Evolutionary conservation across 108 stramenopile species (phyloP), one percentile per base, ranked within the genome.

Genomic region (Cylindrotheca closterium): DNA sequence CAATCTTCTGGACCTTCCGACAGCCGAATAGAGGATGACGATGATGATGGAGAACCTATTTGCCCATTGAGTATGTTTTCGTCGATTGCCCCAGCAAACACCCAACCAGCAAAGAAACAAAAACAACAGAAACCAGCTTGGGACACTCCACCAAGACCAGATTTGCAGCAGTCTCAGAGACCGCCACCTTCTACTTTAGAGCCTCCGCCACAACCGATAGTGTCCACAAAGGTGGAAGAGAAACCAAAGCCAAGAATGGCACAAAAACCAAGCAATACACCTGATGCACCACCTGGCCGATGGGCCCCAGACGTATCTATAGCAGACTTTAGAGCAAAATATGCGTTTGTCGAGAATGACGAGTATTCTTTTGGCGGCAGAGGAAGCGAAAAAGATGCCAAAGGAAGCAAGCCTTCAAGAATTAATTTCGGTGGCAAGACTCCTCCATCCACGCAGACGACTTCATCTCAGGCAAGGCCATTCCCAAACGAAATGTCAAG

Each of bases 1-100:
- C n/a, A n/a, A n/a, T n/a, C n/a, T n/a, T n/a, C n/a, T n/a, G n/a
- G n/a, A n/a, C n/a, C n/a, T n/a, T n/a, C n/a, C n/a, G n/a, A n/a
- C n/a, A n/a, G n/a, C n/a, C n/a, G n/a, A n/a, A n/a, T n/a, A n/a
- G 10, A 55, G 17, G 55, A 55, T 4, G 55, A 55, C 25, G 55
- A 55, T 7, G 55, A 55, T 17, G 27, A 27, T 28, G 55, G 17
- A 4, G 55, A 55, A 27, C 55, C 55, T 29, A 22, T 22, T 3
- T 27, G 55, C 28, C 55, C 55, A 4, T 55, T 55, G 55, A 55
- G 55, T 18, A 18, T 29, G 26, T 2, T 55, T 55, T 55, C 55
- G 25, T 27, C 27, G 12, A 55, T 55, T 8, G 55, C 55, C 8
- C 55, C 55, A 5, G 28, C 22, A 7, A 22, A 42, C 15, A 42